These are phyloP conservation scores for Macrophomina phaseolina DNA, from an alignment of 2,329 filamentous ascomycete genomes.

Conservation along the genomic window DNA sequence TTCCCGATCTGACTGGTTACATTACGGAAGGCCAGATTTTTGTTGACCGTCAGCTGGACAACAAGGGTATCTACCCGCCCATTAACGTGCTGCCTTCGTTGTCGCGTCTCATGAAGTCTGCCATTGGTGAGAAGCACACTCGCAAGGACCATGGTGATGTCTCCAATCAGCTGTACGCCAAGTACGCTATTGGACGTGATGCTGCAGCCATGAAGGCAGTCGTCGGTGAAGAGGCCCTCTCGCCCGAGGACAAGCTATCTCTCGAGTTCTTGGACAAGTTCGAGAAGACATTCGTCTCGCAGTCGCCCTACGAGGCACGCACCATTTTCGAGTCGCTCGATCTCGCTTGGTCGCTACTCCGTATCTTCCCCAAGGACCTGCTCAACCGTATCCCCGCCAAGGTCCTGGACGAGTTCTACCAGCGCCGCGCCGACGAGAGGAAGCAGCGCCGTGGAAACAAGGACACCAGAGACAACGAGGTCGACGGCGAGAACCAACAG, in stretches of 20 bases:
- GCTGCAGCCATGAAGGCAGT: conserved; percentile 99
- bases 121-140: conserved; percentile 96
- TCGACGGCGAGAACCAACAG: conserved; percentile 31
- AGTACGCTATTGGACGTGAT: conserved; percentile 98
- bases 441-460: conserved; percentile 48
- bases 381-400: conserved; percentile 78
- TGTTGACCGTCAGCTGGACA: conserved; percentile 89
- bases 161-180: conserved; percentile 98
- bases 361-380: conserved; percentile 97
- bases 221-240: conserved; percentile 96
- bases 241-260: conserved; percentile 94
- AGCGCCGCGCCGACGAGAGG: conserved; percentile 44
- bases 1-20: conserved; percentile 97
- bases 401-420: conserved; percentile 59
- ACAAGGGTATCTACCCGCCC: conserved; percentile 97
- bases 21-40: conserved; percentile 99
- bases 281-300: conserved; percentile 90
- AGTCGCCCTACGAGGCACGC: conserved; percentile 90
- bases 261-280: conserved; percentile 99
- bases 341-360: conserved; percentile 91
- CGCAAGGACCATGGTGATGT: conserved; percentile 97
- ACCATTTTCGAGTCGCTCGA: conserved; percentile 93
- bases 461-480: conserved; percentile 52
- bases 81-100: conserved; percentile 98
- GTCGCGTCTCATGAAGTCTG: conserved; percentile 99